Evolutionary conservation across 1,139 yeast species (phyloP).

Genomic region (Pichia sp.): DNA sequence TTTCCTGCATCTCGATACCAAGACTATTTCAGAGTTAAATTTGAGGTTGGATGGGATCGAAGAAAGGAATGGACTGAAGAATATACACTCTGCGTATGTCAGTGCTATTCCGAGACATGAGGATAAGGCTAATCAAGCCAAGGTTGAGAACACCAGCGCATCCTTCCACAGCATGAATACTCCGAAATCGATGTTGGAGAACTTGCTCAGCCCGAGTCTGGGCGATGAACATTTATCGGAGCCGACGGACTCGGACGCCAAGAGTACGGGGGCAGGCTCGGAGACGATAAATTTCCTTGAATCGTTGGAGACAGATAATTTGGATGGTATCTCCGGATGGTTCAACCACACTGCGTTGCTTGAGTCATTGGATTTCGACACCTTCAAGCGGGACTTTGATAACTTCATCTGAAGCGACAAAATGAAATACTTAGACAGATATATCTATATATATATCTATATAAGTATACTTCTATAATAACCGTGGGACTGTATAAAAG

Average conservation of each 20-base stretch:
- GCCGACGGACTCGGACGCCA: not conserved
- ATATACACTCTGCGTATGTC: not conserved
- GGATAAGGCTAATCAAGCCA: not conserved
- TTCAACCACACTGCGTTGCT: slow-evolving; percentile 10
- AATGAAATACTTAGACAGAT: too few relatives aligned
- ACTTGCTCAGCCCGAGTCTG: not conserved
- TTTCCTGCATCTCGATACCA: not conserved
- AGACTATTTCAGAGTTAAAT: not conserved
- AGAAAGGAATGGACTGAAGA: not conserved
- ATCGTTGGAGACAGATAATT: slow-evolving; percentile 9
- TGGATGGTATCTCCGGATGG: slow-evolving; percentile 14
- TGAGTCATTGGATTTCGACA: slow-evolving; percentile 5
- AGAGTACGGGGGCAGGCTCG: not conserved
- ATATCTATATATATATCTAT: too few relatives aligned
- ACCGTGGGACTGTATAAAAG: not conserved
- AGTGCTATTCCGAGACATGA: not conserved
- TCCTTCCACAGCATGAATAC: not conserved
- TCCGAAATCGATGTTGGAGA: not conserved
- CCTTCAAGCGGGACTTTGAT: slow-evolving; percentile 4
- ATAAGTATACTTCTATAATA: not conserved
- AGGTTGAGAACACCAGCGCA: not conserved
- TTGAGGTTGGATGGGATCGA: not conserved
- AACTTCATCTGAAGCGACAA: not conserved
- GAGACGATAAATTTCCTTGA: slow-evolving; percentile 1
- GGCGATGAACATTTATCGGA: not conserved